Evolutionary conservation across 2,329 filamentous ascomycete species (phyloP), one percentile per base, ranked within the genome.

Genomic region (Domatiomyces globalis): DNA sequence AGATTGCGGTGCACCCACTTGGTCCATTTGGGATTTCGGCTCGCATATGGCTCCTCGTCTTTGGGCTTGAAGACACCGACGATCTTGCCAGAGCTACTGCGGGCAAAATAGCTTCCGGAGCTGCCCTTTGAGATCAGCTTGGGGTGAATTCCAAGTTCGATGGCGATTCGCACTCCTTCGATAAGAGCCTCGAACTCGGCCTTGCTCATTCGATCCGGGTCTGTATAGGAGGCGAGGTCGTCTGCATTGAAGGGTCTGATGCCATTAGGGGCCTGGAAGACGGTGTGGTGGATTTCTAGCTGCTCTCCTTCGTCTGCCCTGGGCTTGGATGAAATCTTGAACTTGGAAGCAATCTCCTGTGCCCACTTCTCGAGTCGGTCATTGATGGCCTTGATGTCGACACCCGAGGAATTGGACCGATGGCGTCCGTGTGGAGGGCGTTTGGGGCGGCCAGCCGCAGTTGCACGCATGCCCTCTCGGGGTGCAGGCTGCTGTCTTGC

Each of bases 1-100:
- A 98, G 66, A 66, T 98, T 98, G 57, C 92, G 78, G 67, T 98
- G 92, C 71, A 98, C 89, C 92, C 92, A 98, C 70, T 98, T 98
- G 61, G 94, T 96, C 90, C 90, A 96, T 67, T 98, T 98, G 5
- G 92, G 92, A 65, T 98, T 98, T 60, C 87, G 85, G 29, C 87
- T 92, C 1, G 92, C 92, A 65, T 95, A 98, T 0, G 92, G 92
- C 67, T 98, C 94, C 70, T 98, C 92, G 61, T 98, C 92, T 70
- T 98, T 98, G 43, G 92, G 92, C 67, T 98, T 98, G 72, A 98
- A 98, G 4, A 98, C 92, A 36, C 89, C 92, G 3, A 98, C 87
- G 15, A 95, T 87, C 71, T 94, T 95, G 49, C 92, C 92, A 51
- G 90, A 84, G 1, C 79, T 79, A 62, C 95, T 94, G 53, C 89